These are phyloP conservation scores for Lagenaria siceraria DNA, from an alignment of 306 rosid genomes.

Conservation along the genomic window DNA sequence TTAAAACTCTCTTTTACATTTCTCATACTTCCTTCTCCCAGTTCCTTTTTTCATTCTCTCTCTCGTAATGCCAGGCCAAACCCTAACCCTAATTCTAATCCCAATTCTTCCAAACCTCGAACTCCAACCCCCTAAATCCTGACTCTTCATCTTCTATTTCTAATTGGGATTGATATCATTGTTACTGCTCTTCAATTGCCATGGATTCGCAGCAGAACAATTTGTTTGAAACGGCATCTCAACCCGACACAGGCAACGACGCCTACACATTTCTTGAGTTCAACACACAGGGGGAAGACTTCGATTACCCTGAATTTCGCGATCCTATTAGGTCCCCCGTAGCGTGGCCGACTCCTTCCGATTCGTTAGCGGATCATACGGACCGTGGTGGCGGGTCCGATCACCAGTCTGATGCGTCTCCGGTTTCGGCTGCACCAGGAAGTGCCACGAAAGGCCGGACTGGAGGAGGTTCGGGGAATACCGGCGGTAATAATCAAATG, in stretches of 20 bases:
- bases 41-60: not conserved
- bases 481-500: conserved; percentile 52
- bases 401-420: conserved; percentile 89
- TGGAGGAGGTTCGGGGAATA: conserved; percentile 36
- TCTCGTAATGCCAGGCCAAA: conserved; percentile 22
- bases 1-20: not conserved
- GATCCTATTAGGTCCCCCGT: conserved; percentile 89
- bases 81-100: conserved; percentile 43
- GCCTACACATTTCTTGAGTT: conserved; percentile 98
- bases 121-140: conserved; percentile 6
- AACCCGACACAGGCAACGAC: conserved; percentile 88
- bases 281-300: conserved; percentile 96
- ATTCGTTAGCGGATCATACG: conserved; percentile 56
- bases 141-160: not conserved
- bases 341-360: conserved; percentile 94
- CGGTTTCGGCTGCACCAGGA: conserved; percentile 64
- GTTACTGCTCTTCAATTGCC: not conserved
- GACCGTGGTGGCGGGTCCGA: conserved; percentile 70
- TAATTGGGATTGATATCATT: not conserved
- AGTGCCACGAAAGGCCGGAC: conserved; percentile 53
- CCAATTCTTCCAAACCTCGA: conserved; percentile 26
- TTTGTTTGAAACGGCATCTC: conserved; percentile 88
- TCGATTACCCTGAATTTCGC: conserved; percentile 88
- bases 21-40: not conserved
- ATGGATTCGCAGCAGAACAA: conserved; percentile 89